phyloP scores from a whole-genome alignment of 116 monocot genomes.

The Zostera marina region DNA sequence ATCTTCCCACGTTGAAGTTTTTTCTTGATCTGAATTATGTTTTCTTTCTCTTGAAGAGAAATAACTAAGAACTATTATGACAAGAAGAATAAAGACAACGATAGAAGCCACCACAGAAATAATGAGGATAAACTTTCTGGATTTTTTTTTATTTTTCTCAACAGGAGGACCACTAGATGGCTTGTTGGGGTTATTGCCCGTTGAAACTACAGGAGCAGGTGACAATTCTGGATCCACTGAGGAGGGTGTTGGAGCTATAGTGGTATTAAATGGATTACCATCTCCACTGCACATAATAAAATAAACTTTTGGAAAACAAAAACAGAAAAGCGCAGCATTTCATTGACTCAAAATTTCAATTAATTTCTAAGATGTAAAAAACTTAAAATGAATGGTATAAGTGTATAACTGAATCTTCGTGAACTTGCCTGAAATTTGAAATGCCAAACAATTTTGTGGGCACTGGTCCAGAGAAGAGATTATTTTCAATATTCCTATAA shows the following conservation, averaged over 20 bases:
- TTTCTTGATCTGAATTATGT: constrained; percentile 28
- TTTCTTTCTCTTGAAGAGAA: constrained; percentile 53
- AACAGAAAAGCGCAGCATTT: background rate
- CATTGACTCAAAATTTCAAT: background rate
- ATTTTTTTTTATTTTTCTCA: constrained; percentile 20
- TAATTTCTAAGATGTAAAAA: too few species aligned
- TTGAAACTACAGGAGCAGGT: constrained; percentile 18
- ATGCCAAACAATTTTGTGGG: constrained; percentile 62
- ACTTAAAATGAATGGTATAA: background rate
- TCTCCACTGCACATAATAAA: constrained; percentile 42
- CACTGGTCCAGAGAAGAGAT: constrained; percentile 84
- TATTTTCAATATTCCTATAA: constrained; percentile 86
- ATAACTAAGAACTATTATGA: constrained; percentile 26
- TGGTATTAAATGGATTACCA: constrained; percentile 90
- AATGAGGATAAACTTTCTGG: constrained; percentile 39
- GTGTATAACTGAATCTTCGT: background rate
- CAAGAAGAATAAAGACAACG: constrained; percentile 25
- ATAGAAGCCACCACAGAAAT: constrained; percentile 36
- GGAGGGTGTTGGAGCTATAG: constrained; percentile 34
- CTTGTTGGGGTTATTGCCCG: constrained; percentile 24
- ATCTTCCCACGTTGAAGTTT: constrained; percentile 19
- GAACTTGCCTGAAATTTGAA: constrained; percentile 71
- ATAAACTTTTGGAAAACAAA: background rate
- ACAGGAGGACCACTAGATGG: constrained; percentile 5
- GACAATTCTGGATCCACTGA: constrained; percentile 9